Base-by-base conservation (phyloP, 805 yeast genomes). In the Myxozyma mucilagina region DNA sequence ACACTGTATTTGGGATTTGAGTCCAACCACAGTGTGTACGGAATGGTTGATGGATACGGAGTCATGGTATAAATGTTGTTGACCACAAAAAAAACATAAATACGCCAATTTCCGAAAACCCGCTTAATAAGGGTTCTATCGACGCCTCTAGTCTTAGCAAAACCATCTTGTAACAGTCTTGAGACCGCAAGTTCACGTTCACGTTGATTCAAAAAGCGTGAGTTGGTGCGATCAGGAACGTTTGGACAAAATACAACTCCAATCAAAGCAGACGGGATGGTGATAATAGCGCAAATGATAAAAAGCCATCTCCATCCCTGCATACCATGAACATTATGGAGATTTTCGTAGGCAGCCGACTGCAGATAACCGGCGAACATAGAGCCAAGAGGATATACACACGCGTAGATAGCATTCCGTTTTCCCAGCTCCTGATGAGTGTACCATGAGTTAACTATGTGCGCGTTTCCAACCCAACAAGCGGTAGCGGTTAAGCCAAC, bases 251-350 rank as follows among this genome's bases (percentile, higher is more conserved):
- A 67, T 67, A 80, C 82, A 57, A 79, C 76, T 0, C 87, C 88
- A 55, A 82, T 63, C 8, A 86, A 6, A 7, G 86, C 87, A 47
- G 87, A 81, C 1, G 78, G 83, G 34, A 86, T 69, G 5, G 87
- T 82, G 50, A 87, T 79, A 53, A 82, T 69, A 13, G 86, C 85
- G 70, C 86, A 89, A 63, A 87, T 79, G 47, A 87, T 81, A 68
- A 84, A 87, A 68, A 84, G 82, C 90, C 90, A 87, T 76, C 85
- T 78, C 90, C 90, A 87, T 13, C 89, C 84, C 7, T 78, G 78
- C 13, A 82, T 73, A 0, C 90, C 90, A 48, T 71, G 69, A 9
- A 69, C 74, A 38, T 86, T 88, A 57, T 78, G 73, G 65, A 87
- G 70, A 45, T 73, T 68, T 24, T 76, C 67, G 59, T 75, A 79